These are phyloP conservation scores for Boeremia exigua DNA, from an alignment of 2,329 filamentous ascomycete genomes.

Conservation along the genomic window DNA sequence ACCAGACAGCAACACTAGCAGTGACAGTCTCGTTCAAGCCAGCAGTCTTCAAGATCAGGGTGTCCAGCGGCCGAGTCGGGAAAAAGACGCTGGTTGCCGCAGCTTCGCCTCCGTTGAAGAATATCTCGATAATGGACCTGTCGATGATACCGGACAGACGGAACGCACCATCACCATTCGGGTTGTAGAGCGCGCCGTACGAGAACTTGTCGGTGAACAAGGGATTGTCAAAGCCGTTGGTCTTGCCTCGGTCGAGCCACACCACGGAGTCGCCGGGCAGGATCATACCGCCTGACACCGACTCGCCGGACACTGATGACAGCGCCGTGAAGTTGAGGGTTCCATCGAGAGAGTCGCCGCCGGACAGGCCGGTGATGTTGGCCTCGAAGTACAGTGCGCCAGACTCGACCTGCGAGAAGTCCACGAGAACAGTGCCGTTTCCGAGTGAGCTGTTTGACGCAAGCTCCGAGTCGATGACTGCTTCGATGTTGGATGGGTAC, in stretches of 20 bases:
- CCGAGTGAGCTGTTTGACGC: slow-evolving; percentile 52
- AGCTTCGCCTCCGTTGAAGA: slow-evolving; percentile 59
- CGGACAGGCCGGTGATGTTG: slow-evolving; percentile 56
- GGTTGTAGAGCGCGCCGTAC: slow-evolving; percentile 35
- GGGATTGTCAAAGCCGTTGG: slow-evolving; percentile 59
- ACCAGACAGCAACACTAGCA: slow-evolving; percentile 50
- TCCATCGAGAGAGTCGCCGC: slow-evolving; percentile 38
- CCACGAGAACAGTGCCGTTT: slow-evolving; percentile 57
- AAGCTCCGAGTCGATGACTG: slow-evolving; percentile 56
- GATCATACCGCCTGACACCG: slow-evolving; percentile 57
- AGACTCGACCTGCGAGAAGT: slow-evolving; percentile 59
- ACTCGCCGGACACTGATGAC: slow-evolving; percentile 58
- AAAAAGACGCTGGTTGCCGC: slow-evolving; percentile 60
- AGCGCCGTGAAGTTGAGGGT: slow-evolving; percentile 61
- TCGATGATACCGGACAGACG: slow-evolving; percentile 60
- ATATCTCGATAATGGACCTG: slow-evolving; percentile 62
- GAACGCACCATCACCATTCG: slow-evolving; percentile 40
- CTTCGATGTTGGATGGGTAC: slow-evolving; percentile 56
- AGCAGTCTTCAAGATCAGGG: slow-evolving; percentile 40
- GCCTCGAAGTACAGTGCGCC: slow-evolving; percentile 62
- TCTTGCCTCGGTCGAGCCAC: slow-evolving; percentile 58
- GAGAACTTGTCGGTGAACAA: slow-evolving; percentile 64
- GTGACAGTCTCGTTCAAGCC: slow-evolving; percentile 45
- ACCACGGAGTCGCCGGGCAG: slow-evolving; percentile 50
- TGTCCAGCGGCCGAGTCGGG: slow-evolving; percentile 52